These are phyloP conservation scores for Grosmannia huntii DNA, from an alignment of 2,329 filamentous ascomycete species.

Conservation along the genomic window DNA sequence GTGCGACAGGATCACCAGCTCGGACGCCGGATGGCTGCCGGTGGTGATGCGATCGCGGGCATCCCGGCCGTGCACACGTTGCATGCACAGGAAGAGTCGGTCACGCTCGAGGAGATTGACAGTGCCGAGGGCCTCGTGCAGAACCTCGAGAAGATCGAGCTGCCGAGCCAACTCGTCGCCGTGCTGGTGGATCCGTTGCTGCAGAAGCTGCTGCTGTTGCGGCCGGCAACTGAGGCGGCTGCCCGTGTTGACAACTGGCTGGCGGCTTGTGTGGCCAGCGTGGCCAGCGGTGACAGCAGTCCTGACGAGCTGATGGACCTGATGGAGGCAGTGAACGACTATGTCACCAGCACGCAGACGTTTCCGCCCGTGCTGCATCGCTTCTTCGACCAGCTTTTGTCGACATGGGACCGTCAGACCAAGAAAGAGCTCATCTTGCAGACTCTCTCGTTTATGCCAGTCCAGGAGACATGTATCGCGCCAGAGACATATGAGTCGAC, in stretches of 20 bases:
- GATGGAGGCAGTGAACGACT: slow-evolving; percentile 41
- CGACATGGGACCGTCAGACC: slow-evolving; percentile 48
- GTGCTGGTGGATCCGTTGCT: slow-evolving; percentile 63
- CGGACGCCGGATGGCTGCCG: slow-evolving; percentile 14
- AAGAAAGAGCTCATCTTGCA: slow-evolving; percentile 41
- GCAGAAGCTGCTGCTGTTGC: slow-evolving; percentile 62
- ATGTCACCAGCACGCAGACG: slow-evolving; percentile 31
- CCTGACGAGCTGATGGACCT: slow-evolving; percentile 38
- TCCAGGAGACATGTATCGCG: slow-evolving; percentile 24
- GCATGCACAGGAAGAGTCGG: slow-evolving; percentile 53
- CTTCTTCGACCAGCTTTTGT: slow-evolving; percentile 39
- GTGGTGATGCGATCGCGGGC: slow-evolving; percentile 39
- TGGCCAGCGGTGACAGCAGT: slow-evolving; percentile 35
- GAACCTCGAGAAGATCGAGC: slow-evolving; percentile 63
- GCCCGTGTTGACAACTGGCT: slow-evolving; percentile 48
- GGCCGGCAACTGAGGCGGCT: slow-evolving; percentile 38
- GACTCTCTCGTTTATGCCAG: slow-evolving; percentile 41
- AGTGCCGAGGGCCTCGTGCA: slow-evolving; percentile 55
- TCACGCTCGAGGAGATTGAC: slow-evolving; percentile 68
- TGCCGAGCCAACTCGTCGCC: slow-evolving; percentile 71
- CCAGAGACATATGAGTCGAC: slow-evolving; percentile 37
- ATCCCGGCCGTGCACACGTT: slow-evolving; percentile 63
- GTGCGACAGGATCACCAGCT: slow-evolving; percentile 38
- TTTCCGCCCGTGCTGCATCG: slow-evolving; percentile 10
- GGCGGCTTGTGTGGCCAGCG: slow-evolving; percentile 40